Evolutionary conservation across 331 rosid genomes (phyloP).

Genomic region (Arachis monticola): DNA sequence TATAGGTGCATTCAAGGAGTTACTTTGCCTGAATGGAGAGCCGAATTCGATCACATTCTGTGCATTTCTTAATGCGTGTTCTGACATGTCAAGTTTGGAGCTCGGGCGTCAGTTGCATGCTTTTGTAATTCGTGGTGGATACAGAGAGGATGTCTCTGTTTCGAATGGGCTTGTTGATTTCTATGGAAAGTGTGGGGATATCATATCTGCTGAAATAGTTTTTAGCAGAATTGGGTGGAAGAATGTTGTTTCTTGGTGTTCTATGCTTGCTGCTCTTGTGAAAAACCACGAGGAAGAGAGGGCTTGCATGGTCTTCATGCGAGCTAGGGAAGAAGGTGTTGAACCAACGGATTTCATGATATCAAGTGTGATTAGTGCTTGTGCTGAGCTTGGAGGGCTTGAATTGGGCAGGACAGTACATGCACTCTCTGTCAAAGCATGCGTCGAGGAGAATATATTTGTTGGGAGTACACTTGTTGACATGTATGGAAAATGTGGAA

Average conservation of each 20-base stretch:
- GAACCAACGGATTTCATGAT: constrained; percentile 79
- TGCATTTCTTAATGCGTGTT: constrained; percentile 82
- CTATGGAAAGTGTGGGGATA: constrained; percentile 78
- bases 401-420: constrained; percentile 82
- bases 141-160: constrained; percentile 59
- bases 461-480: constrained; percentile 66
- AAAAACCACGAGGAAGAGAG: constrained; percentile 77
- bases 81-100: constrained; percentile 52
- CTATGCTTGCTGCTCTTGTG: constrained; percentile 69
- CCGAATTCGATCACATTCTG: constrained; percentile 74
- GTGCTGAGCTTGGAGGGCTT: constrained; percentile 73
- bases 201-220: constrained; percentile 59
- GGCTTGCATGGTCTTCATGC: constrained; percentile 68
- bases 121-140: constrained; percentile 56
- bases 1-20: constrained; percentile 54
- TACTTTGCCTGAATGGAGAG: constrained; percentile 58
- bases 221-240: constrained; percentile 51
- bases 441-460: constrained; percentile 70
- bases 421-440: constrained; percentile 69
- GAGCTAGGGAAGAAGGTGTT: constrained; percentile 52
- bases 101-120: constrained; percentile 75
- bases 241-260: constrained; percentile 85
- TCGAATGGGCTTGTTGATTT: constrained; percentile 80
- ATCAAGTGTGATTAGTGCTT: constrained; percentile 77
- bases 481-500: too few relatives aligned